phyloP scores from a whole-genome alignment of 257 asterid genomes.

The Solanum etuberosum region DNA sequence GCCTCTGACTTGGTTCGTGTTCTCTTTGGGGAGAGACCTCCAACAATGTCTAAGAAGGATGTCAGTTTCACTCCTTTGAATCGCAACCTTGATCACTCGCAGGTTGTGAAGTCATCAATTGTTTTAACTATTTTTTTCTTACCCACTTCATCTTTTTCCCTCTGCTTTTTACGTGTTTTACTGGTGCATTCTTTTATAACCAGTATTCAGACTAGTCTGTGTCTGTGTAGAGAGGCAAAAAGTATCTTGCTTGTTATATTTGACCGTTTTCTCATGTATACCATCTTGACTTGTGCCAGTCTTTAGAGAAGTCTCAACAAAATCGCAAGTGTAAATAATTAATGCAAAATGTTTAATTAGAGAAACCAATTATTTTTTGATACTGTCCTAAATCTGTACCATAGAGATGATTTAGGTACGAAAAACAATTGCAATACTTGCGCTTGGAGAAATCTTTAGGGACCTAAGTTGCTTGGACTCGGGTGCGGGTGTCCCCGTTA shows the following conservation, averaged over 20 bases:
- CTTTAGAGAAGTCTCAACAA: neutral
- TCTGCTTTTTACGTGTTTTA: neutral
- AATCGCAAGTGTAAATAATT: neutral
- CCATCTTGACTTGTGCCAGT: neutral
- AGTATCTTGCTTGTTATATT: neutral
- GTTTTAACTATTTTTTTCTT: neutral
- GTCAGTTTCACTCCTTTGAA: conserved; percentile 54
- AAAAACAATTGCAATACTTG: neutral
- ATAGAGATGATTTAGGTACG: neutral
- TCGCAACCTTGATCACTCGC: conserved; percentile 75
- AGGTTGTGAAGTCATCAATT: conserved; percentile 35
- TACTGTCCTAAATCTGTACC: neutral
- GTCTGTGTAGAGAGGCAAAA: neutral
- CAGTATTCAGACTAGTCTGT: neutral
- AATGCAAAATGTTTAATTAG: neutral
- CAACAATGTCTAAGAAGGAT: conserved; percentile 56
- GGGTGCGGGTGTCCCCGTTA: neutral
- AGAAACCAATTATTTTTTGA: neutral
- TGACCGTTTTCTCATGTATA: neutral
- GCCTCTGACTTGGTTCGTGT: conserved; percentile 89
- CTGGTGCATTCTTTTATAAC: neutral
- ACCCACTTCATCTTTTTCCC: neutral
- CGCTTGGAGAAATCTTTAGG: neutral
- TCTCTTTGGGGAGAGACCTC: conserved; percentile 79
- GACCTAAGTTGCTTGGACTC: neutral